Percentiles rank a stretch among this genome's conserved stretches.
These are phyloP conservation scores for Chalaropsis ovoidea DNA, from an alignment of 2,329 filamentous ascomycete species.

Conservation along the genomic window DNA sequence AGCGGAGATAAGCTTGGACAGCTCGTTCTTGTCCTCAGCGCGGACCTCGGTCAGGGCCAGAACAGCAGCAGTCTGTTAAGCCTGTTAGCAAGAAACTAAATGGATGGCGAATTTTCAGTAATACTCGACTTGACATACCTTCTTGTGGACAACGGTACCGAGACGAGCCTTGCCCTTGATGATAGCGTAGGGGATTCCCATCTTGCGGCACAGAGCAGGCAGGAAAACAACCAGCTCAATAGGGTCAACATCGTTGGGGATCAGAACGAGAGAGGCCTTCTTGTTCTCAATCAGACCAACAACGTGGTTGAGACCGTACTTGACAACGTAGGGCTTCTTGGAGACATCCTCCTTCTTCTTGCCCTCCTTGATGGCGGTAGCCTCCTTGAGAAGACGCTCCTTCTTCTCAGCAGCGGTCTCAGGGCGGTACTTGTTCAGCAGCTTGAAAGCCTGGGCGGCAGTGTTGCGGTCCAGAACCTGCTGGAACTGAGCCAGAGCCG, in stretches of 20 bases:
- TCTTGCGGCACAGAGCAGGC: conserved; percentile 98
- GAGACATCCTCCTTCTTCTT: conserved; percentile 99
- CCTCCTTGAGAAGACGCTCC: conserved; percentile 97
- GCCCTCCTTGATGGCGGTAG: conserved; percentile 91
- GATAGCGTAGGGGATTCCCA: conserved; percentile 98
- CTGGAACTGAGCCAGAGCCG: conserved; percentile 94
- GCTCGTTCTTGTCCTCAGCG: conserved; percentile 95
- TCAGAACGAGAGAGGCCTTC: conserved; percentile 96
- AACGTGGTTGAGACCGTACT: conserved; percentile 99
- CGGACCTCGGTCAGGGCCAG: conserved; percentile 94
- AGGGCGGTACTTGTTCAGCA: conserved; percentile 99
- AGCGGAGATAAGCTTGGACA: conserved; percentile 89
- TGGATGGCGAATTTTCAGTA: background rate
- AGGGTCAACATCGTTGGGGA: conserved; percentile 98
- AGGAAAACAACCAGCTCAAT: conserved; percentile 99
- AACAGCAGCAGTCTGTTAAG: conserved; percentile 79
- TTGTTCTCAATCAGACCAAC: conserved; percentile 97
- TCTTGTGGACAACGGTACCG: conserved; percentile 99
- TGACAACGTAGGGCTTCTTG: conserved; percentile 99
- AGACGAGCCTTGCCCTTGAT: conserved; percentile 99
- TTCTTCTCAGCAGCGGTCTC: conserved; percentile 99
- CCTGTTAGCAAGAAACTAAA: conserved; percentile 30
- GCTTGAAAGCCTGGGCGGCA: conserved; percentile 94
- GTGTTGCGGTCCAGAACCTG: conserved; percentile 94
- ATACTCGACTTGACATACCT: conserved; percentile 47